Evolutionary conservation across 83 land plant genomes (phyloP).

Genomic region (Picea abies): DNA sequence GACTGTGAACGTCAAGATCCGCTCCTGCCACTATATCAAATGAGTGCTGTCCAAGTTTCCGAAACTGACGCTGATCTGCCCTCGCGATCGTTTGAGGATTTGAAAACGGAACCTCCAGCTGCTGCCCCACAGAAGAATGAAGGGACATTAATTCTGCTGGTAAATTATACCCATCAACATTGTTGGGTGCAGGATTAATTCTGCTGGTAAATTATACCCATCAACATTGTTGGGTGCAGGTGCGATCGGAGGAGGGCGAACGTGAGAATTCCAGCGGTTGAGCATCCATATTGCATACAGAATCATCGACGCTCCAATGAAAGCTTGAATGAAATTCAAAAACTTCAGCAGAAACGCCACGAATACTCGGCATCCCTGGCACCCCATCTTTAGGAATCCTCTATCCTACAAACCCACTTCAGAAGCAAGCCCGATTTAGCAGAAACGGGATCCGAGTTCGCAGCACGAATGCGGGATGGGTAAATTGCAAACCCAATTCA

Average conservation of each 20-base stretch:
- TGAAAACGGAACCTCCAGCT: neutral
- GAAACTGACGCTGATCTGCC: neutral
- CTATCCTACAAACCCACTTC: neutral
- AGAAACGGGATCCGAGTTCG: neutral
- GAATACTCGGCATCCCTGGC: constrained; percentile 30
- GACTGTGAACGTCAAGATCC: neutral
- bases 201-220: neutral
- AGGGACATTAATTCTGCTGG: neutral
- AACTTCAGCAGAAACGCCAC: constrained; percentile 44
- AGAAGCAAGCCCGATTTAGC: neutral
- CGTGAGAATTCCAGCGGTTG: constrained; percentile 29
- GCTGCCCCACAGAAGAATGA: neutral
- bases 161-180: neutral
- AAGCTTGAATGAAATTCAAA: constrained; percentile 49
- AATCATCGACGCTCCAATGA: constrained; percentile 43
- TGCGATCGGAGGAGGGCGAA: neutral
- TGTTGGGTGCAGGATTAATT: neutral
- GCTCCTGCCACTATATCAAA: neutral
- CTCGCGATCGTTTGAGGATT: neutral
- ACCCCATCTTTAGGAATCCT: neutral
- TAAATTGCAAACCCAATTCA: neutral
- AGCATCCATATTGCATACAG: constrained; percentile 52
- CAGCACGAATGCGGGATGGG: no score
- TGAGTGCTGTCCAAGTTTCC: neutral
- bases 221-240: neutral